These are phyloP conservation scores for Leptographium flavum DNA, from an alignment of 2,329 filamentous ascomycete species.

Conservation along the genomic window DNA sequence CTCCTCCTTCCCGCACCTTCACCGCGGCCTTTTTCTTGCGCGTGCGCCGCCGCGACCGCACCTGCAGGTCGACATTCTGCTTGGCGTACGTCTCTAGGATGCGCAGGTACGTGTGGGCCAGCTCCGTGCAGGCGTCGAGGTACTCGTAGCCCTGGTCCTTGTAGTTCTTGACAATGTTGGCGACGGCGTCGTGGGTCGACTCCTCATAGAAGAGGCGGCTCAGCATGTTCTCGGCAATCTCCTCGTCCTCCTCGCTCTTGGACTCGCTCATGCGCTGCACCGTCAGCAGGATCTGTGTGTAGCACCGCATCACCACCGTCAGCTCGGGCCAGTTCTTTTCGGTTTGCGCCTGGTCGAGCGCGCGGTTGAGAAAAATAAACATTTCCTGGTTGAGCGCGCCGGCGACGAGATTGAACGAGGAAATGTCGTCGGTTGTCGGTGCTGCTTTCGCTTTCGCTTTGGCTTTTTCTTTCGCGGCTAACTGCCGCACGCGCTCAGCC, in stretches of 20 bases:
- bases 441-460: background rate
- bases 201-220: constrained; percentile 98
- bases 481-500: constrained; percentile 63
- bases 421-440: constrained; percentile 36
- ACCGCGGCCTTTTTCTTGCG: constrained; percentile 58
- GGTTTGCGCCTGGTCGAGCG: constrained; percentile 66
- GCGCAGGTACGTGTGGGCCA: constrained; percentile 80
- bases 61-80: constrained; percentile 85
- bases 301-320: constrained; percentile 80
- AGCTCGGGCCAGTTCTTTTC: constrained; percentile 79
- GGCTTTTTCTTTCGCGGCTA: constrained; percentile 9
- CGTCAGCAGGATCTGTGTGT: constrained; percentile 84
- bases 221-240: constrained; percentile 94
- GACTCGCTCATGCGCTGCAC: constrained; percentile 87
- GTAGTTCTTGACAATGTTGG: constrained; percentile 69
- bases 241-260: constrained; percentile 78
- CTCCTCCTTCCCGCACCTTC: constrained; percentile 20
- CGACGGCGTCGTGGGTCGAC: constrained; percentile 75
- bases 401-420: constrained; percentile 76
- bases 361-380: constrained; percentile 74
- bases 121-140: constrained; percentile 79
- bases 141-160: constrained; percentile 92
- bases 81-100: constrained; percentile 91
- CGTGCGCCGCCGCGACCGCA: constrained; percentile 64
- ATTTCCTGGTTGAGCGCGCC: constrained; percentile 88